A percentile compares a stretch with the other conserved stretches of the same genome.
Conservation (phyloP, 1,284 basidiomycete species). For the Malassezia equina region DNA sequence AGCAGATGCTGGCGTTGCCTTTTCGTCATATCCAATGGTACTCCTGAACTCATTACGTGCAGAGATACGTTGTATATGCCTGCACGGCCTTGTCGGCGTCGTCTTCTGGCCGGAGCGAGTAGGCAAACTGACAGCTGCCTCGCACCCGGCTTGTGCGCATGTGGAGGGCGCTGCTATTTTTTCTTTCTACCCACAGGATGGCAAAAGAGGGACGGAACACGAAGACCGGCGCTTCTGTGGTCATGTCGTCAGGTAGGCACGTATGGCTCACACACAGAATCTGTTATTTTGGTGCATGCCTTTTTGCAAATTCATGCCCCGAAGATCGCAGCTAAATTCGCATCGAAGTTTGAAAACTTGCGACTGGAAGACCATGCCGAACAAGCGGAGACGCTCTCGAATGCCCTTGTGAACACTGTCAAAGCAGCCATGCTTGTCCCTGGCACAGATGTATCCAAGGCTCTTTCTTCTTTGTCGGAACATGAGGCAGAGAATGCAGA, state of each 20-base stretch:
- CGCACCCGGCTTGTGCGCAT: conserved; percentile 1
- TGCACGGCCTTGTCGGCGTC: not conserved
- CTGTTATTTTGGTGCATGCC: conserved; percentile 7
- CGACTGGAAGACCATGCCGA: not conserved
- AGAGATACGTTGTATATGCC: not conserved
- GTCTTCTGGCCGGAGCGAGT: not conserved
- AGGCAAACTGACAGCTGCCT: not conserved
- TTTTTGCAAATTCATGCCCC: conserved; percentile 10
- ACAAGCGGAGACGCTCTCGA: conserved; percentile 3
- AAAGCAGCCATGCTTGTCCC: not conserved
- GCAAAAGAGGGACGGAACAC: not conserved
- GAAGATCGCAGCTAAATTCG: conserved; percentile 15
- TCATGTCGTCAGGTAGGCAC: conserved; percentile 3
- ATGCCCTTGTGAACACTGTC: conserved; percentile 11
- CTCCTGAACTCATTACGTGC: not conserved
- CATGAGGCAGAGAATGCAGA: not conserved
- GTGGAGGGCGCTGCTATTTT: not conserved
- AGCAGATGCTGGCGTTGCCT: not conserved
- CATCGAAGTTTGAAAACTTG: conserved; percentile 8
- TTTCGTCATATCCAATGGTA: not conserved
- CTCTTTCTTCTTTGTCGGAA: not conserved
- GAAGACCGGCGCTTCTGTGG: not conserved
- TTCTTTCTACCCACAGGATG: not conserved
- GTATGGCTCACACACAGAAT: not conserved
- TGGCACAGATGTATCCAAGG: not conserved